These are phyloP conservation scores for Sisymbrium irio DNA, from an alignment of 345 rosid species.

Conservation along the genomic window DNA sequence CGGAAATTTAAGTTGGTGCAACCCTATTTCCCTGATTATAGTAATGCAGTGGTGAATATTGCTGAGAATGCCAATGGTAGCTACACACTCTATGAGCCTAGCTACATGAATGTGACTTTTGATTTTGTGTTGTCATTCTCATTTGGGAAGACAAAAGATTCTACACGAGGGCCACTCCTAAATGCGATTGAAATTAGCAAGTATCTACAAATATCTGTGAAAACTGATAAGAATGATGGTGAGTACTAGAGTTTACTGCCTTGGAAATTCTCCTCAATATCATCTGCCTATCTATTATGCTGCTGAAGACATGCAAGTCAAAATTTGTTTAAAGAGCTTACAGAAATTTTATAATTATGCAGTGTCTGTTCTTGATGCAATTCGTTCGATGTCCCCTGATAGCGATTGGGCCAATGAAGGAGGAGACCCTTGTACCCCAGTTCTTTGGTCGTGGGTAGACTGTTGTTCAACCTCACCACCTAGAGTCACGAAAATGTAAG, in stretches of 20 bases:
- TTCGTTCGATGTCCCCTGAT: slow-evolving; percentile 49
- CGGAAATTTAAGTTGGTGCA: slow-evolving; percentile 68
- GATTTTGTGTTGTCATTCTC: slow-evolving; percentile 73
- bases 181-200: slow-evolving; percentile 92
- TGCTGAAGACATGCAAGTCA: neutral
- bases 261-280: neutral
- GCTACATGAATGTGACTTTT: slow-evolving; percentile 89
- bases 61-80: slow-evolving; percentile 94
- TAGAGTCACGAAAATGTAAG: slow-evolving; percentile 89
- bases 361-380: slow-evolving; percentile 61
- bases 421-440: slow-evolving; percentile 94
- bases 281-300: neutral
- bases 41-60: slow-evolving; percentile 92
- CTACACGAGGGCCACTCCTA: slow-evolving; percentile 78
- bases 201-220: slow-evolving; percentile 65
- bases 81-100: slow-evolving; percentile 88
- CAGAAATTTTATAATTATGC: slow-evolving; percentile 24
- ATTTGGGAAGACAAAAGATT: slow-evolving; percentile 72
- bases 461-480: slow-evolving; percentile 70
- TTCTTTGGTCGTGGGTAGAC: slow-evolving; percentile 74
- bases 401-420: slow-evolving; percentile 63
- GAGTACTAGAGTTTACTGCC: slow-evolving; percentile 29
- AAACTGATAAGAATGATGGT: slow-evolving; percentile 66
- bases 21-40: slow-evolving; percentile 71
- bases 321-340: slow-evolving; percentile 8